Conservation (phyloP, 257 asterid genomes). For the Agastache rugosa region DNA sequence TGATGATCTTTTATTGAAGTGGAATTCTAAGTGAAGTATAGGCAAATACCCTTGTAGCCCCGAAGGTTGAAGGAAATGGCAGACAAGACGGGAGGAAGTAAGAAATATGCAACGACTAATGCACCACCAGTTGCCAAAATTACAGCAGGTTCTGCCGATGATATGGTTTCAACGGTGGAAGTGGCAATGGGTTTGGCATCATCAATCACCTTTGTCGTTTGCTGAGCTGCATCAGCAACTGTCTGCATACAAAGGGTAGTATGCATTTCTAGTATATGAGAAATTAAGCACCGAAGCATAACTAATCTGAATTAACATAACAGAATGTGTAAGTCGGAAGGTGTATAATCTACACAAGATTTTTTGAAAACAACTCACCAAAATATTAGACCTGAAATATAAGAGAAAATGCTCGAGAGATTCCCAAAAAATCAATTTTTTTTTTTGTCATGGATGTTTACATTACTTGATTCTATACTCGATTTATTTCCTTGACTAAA, state of each 20-base stretch:
- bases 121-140: constrained; percentile 78
- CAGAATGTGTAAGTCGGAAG: background rate
- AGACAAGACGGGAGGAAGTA: constrained; percentile 84
- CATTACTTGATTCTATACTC: background rate
- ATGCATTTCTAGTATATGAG: constrained; percentile 13
- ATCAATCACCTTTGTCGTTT: constrained; percentile 75
- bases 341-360: background rate
- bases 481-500: background rate
- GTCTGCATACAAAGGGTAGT: constrained; percentile 57
- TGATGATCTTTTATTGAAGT: constrained; percentile 8
- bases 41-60: constrained; percentile 75
- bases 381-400: background rate
- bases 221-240: constrained; percentile 85
- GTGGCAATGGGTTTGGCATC: constrained; percentile 85
- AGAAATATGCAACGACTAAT: constrained; percentile 65
- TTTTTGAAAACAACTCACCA: background rate
- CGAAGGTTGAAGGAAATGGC: constrained; percentile 75
- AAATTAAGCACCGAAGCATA: background rate
- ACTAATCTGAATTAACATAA: constrained; percentile 11
- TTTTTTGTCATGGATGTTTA: background rate
- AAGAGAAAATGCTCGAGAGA: background rate
- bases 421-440: background rate
- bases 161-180: constrained; percentile 76
- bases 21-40: background rate
- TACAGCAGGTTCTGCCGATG: constrained; percentile 74